phyloP scores from a whole-genome alignment of 495 filamentous ascomycete species.

The Hyaloscypha bicolor region DNA sequence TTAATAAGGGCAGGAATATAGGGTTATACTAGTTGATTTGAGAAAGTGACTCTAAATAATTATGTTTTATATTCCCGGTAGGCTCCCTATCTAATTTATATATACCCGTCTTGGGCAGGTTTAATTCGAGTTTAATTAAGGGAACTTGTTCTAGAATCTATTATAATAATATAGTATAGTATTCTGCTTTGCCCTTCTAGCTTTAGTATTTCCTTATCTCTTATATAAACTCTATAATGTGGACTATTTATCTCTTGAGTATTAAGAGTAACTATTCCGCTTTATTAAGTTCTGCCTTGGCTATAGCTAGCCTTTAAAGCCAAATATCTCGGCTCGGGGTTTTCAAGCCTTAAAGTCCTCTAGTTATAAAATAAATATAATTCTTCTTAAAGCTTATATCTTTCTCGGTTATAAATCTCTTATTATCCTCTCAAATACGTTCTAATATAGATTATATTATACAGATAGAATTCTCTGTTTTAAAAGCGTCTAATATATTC shows the following conservation, averaged over 20 bases:
- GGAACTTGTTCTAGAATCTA: constrained; percentile 32
- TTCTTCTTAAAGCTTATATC: constrained; percentile 25
- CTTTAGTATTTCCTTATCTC: constrained; percentile 11
- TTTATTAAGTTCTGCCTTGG: too few species aligned
- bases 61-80: constrained; percentile 3
- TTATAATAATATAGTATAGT: constrained; percentile 21
- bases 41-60: too few species aligned
- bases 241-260: constrained; percentile 21
- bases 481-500: constrained; percentile 19
- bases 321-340: too few species aligned
- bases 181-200: constrained; percentile 15
- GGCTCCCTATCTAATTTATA: constrained; percentile 3
- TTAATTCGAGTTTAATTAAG: constrained; percentile 29
- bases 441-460: constrained; percentile 21
- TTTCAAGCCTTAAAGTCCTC: too few species aligned
- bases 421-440: constrained; percentile 11
- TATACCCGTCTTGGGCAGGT: constrained; percentile 18
- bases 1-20: too few species aligned
- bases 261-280: too few species aligned
- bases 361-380: constrained; percentile 1
- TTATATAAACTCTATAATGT: constrained; percentile 14
- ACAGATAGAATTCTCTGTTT: constrained; percentile 29
- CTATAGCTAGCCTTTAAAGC: too few species aligned
- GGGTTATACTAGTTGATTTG: too few species aligned
- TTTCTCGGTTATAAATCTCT: constrained; percentile 21